Conservation (phyloP, 2,329 filamentous ascomycete species). For the Alternaria sp. region DNA sequence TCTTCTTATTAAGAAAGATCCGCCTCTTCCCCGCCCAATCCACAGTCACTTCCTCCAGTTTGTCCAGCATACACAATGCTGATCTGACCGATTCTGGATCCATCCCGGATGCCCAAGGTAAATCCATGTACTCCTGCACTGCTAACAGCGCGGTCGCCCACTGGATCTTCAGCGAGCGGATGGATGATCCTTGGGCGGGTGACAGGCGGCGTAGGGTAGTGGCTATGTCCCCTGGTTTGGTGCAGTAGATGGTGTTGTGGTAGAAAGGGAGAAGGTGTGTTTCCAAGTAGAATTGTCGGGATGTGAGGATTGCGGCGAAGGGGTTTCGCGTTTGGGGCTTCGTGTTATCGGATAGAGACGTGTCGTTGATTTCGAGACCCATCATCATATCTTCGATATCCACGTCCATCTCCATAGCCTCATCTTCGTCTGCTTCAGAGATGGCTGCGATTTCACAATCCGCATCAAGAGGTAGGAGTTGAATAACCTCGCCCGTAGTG, state of each 20-base stretch:
- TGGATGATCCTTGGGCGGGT: neutral
- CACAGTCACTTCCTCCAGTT: neutral
- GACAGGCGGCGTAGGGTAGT: neutral
- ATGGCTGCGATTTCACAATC: neutral
- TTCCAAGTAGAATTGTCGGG: neutral
- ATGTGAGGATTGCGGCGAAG: neutral
- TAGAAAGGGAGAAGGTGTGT: neutral
- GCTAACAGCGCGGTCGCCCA: neutral
- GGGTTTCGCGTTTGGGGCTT: neutral
- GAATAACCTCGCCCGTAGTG: neutral
- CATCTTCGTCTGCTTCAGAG: neutral
- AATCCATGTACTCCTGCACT: neutral
- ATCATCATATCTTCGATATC: neutral
- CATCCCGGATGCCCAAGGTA: too few species aligned
- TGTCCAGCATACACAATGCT: neutral
- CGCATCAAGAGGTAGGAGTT: neutral
- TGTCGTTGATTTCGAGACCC: neutral
- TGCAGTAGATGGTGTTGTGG: neutral
- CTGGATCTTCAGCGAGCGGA: neutral
- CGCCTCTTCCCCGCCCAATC: neutral
- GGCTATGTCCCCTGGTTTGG: neutral
- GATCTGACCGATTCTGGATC: neutral
- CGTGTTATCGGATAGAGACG: neutral
- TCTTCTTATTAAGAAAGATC: neutral
- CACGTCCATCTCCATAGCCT: neutral